Evolutionary conservation across 2,329 filamentous ascomycete genomes (phyloP).

Genomic region (Colletotrichum sp.): DNA sequence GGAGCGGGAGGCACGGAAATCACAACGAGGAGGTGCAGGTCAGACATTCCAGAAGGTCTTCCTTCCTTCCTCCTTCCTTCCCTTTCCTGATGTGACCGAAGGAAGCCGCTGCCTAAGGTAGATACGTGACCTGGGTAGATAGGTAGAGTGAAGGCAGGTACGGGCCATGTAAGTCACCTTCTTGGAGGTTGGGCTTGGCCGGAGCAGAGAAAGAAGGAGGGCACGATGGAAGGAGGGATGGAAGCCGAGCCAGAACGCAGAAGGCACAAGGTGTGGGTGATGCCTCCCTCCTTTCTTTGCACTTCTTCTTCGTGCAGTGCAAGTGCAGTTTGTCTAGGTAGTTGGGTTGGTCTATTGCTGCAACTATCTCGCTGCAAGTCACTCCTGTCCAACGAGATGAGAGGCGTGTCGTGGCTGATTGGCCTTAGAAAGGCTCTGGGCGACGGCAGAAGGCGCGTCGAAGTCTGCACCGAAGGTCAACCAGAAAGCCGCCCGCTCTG

Average conservation of each 20-base stretch:
- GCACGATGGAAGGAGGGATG: neutral
- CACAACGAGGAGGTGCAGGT: neutral
- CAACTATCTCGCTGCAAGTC: neutral
- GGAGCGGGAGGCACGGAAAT: neutral
- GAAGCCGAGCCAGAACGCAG: neutral
- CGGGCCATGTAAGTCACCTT: neutral
- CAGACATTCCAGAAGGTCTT: slow-evolving; percentile 9
- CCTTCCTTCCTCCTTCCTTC: neutral
- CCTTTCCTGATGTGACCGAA: slow-evolving; percentile 3
- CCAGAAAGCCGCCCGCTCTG: slow-evolving; percentile 4
- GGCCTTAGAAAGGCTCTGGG: neutral
- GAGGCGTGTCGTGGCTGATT: neutral
- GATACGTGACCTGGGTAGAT: too few relatives aligned
- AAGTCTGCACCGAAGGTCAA: slow-evolving; percentile 19
- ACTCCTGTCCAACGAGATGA: neutral
- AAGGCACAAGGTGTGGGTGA: neutral
- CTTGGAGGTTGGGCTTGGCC: neutral
- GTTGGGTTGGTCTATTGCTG: neutral
- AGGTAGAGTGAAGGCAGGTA: neutral
- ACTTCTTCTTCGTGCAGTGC: neutral
- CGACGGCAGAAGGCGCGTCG: slow-evolving; percentile 18
- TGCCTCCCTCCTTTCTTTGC: neutral
- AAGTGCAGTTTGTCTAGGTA: neutral
- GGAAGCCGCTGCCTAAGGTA: slow-evolving; percentile 15
- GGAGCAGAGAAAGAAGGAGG: neutral